Percentiles rank a stretch among this genome's conserved stretches.
Evolutionary conservation across 1,284 basidiomycete species (phyloP).

Genomic region (Sporisorium sorghi): DNA sequence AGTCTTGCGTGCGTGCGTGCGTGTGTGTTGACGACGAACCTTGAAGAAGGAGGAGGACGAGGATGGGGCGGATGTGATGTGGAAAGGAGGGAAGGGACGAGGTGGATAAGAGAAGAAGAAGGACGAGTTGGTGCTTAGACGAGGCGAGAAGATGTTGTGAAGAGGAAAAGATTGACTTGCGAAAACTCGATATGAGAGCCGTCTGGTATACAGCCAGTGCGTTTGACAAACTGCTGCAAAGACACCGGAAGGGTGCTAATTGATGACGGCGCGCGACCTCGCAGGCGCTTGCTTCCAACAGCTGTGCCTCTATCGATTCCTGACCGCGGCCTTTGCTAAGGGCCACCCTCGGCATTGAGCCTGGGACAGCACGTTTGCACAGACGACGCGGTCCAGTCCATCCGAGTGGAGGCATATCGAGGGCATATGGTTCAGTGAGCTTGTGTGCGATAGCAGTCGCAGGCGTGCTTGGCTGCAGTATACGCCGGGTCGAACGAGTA

Average conservation of each 20-base stretch:
- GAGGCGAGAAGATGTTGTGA: neutral
- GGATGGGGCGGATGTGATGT: conserved; percentile 3
- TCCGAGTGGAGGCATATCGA: neutral
- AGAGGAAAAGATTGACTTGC: neutral
- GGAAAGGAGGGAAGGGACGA: conserved; percentile 9
- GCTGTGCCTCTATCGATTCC: neutral
- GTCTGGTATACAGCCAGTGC: neutral
- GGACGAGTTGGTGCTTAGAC: neutral
- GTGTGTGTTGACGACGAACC: conserved; percentile 4
- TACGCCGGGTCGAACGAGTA: neutral
- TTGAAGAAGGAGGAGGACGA: neutral
- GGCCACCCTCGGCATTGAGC: neutral
- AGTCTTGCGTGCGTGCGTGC: no score
- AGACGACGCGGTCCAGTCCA: neutral
- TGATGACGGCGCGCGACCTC: neutral
- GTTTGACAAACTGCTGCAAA: neutral
- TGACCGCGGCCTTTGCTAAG: no score
- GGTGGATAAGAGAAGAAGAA: neutral
- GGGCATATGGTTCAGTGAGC: neutral
- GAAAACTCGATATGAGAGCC: conserved; percentile 2
- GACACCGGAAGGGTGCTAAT: neutral
- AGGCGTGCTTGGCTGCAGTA: neutral
- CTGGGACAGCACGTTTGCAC: conserved; percentile 1
- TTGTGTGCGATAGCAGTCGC: neutral
- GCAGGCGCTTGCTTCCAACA: neutral